Percentiles rank a stretch among this genome's conserved stretches.
Conservation (phyloP, 2,329 filamentous ascomycete species). For the Hortaea werneckii region DNA sequence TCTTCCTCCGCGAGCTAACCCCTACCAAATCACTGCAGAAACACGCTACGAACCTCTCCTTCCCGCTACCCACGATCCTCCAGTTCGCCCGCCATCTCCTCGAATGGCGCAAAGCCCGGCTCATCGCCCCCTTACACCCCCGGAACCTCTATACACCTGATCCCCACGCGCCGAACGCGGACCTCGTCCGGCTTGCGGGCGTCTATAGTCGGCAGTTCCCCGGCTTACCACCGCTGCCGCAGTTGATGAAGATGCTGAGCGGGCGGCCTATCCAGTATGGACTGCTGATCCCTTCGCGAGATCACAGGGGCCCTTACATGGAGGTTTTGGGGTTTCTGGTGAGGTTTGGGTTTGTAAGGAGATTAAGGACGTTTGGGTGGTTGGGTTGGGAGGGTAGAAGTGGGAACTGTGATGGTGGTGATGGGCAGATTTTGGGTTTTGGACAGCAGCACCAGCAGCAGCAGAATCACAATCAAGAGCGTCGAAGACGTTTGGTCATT, state of each 20-base stretch:
- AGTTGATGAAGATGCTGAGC: slow-evolving; percentile 77
- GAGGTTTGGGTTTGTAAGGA: slow-evolving; percentile 85
- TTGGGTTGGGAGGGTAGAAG: slow-evolving; percentile 38
- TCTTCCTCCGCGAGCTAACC: slow-evolving; percentile 52
- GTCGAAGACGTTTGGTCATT: slow-evolving; percentile 6
- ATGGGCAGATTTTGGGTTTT: background rate
- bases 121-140: slow-evolving; percentile 81
- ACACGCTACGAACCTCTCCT: slow-evolving; percentile 58
- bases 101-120: slow-evolving; percentile 87
- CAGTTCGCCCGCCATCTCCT: slow-evolving; percentile 87
- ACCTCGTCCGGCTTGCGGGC: slow-evolving; percentile 57
- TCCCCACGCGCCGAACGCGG: slow-evolving; percentile 71
- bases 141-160: slow-evolving; percentile 86
- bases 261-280: slow-evolving; percentile 74
- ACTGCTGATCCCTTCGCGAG: slow-evolving; percentile 72
- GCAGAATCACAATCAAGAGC: background rate
- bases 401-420: slow-evolving; percentile 39
- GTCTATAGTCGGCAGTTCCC: slow-evolving; percentile 73
- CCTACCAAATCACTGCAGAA: slow-evolving; percentile 61
- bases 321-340: slow-evolving; percentile 89
- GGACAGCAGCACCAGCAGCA: too few species aligned
- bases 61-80: slow-evolving; percentile 71
- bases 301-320: slow-evolving; percentile 79
- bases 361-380: slow-evolving; percentile 84
- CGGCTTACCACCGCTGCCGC: slow-evolving; percentile 68